These are phyloP conservation scores for Talaromyces thailandensis DNA, from an alignment of 495 filamentous ascomycete genomes.

Conservation along the genomic window DNA sequence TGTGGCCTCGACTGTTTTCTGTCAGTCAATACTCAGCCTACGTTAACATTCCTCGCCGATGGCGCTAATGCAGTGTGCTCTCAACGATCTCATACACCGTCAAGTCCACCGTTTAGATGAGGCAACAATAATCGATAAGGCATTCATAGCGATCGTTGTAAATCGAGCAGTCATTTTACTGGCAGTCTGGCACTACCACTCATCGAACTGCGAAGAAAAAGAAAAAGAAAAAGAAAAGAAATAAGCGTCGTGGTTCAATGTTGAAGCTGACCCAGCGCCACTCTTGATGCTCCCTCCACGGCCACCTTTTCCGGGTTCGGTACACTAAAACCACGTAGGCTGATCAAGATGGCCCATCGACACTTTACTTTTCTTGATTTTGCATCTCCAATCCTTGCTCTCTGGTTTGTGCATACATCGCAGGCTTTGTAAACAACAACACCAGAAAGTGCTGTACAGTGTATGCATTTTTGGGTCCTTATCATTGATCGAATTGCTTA, in stretches of 20 bases:
- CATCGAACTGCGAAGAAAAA: neutral
- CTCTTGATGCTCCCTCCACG: neutral
- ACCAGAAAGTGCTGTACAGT: neutral
- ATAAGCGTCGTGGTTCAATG: neutral
- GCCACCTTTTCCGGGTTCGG: neutral
- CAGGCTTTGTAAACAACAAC: neutral
- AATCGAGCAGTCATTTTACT: no score
- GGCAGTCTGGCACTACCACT: no score
- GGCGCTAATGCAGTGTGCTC: slow-evolving; percentile 1
- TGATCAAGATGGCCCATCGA: neutral
- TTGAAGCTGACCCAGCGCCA: neutral
- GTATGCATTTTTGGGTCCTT: neutral
- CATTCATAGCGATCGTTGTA: no score
- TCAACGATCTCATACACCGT: neutral
- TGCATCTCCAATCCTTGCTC: neutral
- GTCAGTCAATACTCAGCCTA: neutral
- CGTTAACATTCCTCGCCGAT: neutral
- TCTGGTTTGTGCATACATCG: neutral
- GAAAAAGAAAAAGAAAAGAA: neutral
- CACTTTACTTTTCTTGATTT: neutral
- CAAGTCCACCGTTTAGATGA: neutral
- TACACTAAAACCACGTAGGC: neutral
- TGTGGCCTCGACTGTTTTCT: neutral
- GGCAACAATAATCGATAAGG: no score
- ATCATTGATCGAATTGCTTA: neutral